Percentiles rank a stretch among this genome's conserved stretches.
phyloP scores from a whole-genome alignment of 768 basidiomycete species.

The Mycena pura region DNA sequence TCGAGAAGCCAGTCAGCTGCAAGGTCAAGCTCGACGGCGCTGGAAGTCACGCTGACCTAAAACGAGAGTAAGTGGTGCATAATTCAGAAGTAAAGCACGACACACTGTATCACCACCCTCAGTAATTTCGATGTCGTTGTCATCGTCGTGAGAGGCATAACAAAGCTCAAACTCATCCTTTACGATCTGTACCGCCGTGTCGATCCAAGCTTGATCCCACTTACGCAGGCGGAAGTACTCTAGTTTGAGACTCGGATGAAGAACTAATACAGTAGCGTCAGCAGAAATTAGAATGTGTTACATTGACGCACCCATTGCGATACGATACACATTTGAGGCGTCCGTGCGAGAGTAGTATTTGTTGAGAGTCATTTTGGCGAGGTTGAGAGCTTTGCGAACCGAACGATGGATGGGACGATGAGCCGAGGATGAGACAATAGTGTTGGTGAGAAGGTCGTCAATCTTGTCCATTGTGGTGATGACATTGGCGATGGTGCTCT shows the following conservation, averaged over 20 bases:
- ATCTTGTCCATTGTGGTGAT: conserved; percentile 31
- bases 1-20: neutral
- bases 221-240: conserved; percentile 14
- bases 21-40: neutral
- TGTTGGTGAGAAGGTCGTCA: conserved; percentile 5
- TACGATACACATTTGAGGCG: conserved; percentile 26
- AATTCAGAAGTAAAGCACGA: neutral
- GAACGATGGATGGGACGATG: neutral
- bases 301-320: conserved; percentile 29
- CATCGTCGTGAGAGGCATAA: neutral
- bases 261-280: conserved; percentile 3
- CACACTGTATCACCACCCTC: neutral
- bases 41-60: neutral
- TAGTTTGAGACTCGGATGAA: conserved; percentile 29
- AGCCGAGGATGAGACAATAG: no score
- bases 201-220: neutral
- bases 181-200: neutral
- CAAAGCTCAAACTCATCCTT: neutral
- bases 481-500: conserved; percentile 16
- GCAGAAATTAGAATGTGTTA: neutral
- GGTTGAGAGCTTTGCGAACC: conserved; percentile 11
- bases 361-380: conserved; percentile 17
- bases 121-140: neutral
- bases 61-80: neutral
- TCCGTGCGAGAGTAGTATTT: conserved; percentile 31